Evolutionary conservation across 2,329 filamentous ascomycete species (phyloP).

Genomic region (Trichophyton benhamiae): DNA sequence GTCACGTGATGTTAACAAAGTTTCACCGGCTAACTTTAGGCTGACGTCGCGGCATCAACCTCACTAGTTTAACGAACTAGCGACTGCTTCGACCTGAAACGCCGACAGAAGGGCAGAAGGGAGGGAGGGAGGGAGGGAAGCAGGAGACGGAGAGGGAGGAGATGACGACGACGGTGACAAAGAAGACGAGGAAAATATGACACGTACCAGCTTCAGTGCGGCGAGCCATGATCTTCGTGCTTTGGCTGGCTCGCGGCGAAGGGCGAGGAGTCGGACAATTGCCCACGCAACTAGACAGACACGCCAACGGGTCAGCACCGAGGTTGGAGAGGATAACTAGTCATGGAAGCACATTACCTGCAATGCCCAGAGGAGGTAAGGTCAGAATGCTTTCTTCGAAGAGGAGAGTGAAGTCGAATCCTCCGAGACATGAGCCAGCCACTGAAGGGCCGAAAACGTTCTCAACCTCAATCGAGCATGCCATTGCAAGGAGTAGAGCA

Average conservation of each 20-base stretch:
- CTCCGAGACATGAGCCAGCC: constrained; percentile 15
- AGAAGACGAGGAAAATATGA: background rate
- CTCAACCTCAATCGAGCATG: constrained; percentile 11
- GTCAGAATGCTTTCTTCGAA: constrained; percentile 22
- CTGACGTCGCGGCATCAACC: background rate
- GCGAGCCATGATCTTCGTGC: background rate
- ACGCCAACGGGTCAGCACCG: background rate
- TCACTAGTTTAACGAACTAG: too few species aligned
- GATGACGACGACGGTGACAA: background rate
- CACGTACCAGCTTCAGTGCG: background rate
- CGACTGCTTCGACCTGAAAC: background rate
- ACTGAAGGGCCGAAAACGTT: constrained; percentile 21
- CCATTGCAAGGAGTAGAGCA: constrained; percentile 4
- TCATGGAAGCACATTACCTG: background rate
- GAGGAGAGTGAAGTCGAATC: constrained; percentile 23
- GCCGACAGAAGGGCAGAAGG: background rate
- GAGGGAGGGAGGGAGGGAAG: too few species aligned
- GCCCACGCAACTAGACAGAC: background rate
- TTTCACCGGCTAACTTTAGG: background rate
- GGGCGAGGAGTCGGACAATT: background rate
- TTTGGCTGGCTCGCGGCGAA: background rate
- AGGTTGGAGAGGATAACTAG: too few species aligned
- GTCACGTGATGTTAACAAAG: background rate
- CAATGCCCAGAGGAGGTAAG: constrained; percentile 7
- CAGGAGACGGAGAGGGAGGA: too few species aligned